These are phyloP conservation scores for Pachyrhizus erosus DNA, from an alignment of 306 rosid genomes.

Conservation along the genomic window DNA sequence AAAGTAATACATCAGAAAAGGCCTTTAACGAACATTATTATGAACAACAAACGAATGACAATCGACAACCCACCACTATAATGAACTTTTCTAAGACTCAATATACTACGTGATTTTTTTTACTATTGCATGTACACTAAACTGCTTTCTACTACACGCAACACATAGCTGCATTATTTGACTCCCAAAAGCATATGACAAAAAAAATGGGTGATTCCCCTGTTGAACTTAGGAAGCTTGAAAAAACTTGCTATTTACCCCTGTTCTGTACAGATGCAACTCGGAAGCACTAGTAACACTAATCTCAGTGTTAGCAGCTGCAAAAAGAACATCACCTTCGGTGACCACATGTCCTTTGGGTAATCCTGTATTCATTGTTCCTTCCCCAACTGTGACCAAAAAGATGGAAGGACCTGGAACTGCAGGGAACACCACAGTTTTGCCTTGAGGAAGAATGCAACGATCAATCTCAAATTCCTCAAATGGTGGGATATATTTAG, in stretches of 20 bases:
- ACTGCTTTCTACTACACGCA: conserved; percentile 40
- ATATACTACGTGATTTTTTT: conserved; percentile 34
- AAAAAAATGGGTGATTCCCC: conserved; percentile 2
- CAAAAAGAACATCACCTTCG: conserved; percentile 86
- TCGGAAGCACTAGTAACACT: conserved; percentile 59
- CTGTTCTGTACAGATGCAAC: conserved; percentile 78
- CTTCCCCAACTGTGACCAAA: conserved; percentile 69
- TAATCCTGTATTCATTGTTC: conserved; percentile 55
- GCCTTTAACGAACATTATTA: conserved; percentile 21
- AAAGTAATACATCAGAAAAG: conserved; percentile 37
- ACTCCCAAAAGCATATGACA: conserved; percentile 24
- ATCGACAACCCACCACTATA: conserved; percentile 37
- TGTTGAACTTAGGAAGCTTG: conserved; percentile 40
- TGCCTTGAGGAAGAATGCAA: conserved; percentile 70
- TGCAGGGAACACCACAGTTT: conserved; percentile 65
- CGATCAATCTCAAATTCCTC: conserved; percentile 91
- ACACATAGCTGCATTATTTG: conserved; percentile 35
- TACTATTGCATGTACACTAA: conserved; percentile 48
- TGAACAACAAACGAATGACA: conserved; percentile 33
- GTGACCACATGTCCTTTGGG: conserved; percentile 48
- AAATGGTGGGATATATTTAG: conserved; percentile 76
- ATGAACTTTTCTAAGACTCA: conserved; percentile 26
- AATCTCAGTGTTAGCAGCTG: conserved; percentile 76
- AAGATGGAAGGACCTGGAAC: conserved; percentile 85
- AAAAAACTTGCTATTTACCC: conserved; percentile 76